Conservation (phyloP, 176 grass and related monocot species). For the Musa itinerans region DNA sequence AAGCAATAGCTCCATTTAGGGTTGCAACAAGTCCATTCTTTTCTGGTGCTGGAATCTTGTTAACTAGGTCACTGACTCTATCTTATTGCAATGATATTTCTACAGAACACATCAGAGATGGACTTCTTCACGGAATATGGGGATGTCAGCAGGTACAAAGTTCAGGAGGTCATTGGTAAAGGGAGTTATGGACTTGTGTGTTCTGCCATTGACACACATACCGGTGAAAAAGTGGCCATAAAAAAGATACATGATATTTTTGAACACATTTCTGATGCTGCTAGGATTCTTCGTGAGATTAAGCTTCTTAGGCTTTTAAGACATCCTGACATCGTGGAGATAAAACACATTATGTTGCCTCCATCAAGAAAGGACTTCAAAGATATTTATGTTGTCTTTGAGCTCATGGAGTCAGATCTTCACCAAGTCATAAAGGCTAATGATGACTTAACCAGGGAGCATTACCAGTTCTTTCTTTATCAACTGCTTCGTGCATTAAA, state of each 20-base stretch:
- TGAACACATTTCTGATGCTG: constrained; percentile 9
- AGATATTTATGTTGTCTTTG: constrained; percentile 14
- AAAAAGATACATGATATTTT: constrained; percentile 17
- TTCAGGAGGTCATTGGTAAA: constrained; percentile 10
- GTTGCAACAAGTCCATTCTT: not conserved
- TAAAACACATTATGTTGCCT: constrained; percentile 9
- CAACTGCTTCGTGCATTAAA: constrained; percentile 12
- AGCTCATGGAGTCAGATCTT: constrained; percentile 14
- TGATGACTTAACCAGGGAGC: constrained; percentile 14
- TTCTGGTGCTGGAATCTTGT: not conserved
- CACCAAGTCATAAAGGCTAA: constrained; percentile 13
- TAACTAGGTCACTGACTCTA: not conserved
- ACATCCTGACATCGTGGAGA: constrained; percentile 13
- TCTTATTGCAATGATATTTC: not conserved
- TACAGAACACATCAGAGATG: constrained; percentile 2
- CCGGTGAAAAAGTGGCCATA: constrained; percentile 9
- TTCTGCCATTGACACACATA: constrained; percentile 8
- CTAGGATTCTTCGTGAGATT: constrained; percentile 11
- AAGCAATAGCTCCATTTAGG: not conserved
- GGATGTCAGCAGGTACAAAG: constrained; percentile 9
- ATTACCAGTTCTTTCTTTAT: constrained; percentile 12
- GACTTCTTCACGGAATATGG: constrained; percentile 12
- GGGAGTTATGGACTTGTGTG: constrained; percentile 13
- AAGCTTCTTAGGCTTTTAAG: constrained; percentile 14
- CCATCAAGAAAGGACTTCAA: constrained; percentile 10